Percentiles rank a stretch among this genome's conserved stretches.
These are phyloP conservation scores for Penicillium sp. DNA, from an alignment of 2,329 filamentous ascomycete genomes.

Conservation along the genomic window DNA sequence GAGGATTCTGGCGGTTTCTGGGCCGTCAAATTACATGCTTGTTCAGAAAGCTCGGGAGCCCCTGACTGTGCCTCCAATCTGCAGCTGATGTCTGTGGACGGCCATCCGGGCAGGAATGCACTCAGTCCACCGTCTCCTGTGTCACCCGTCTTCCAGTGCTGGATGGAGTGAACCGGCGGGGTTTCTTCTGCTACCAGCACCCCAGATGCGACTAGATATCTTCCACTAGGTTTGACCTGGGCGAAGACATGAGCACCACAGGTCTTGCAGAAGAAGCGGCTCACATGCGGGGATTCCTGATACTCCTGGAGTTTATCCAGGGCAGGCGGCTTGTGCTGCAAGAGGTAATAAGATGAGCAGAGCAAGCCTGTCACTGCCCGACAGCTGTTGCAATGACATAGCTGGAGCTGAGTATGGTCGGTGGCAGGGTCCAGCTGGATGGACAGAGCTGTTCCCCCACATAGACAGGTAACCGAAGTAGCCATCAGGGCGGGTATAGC, in stretches of 20 bases:
- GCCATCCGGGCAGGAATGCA: slow-evolving; percentile 27
- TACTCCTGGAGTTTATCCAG: slow-evolving; percentile 47
- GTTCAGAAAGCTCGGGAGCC: not conserved
- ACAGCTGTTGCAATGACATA: slow-evolving; percentile 59
- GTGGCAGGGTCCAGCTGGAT: slow-evolving; percentile 26
- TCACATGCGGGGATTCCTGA: slow-evolving; percentile 44
- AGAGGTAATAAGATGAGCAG: slow-evolving; percentile 46
- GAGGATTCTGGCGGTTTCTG: not conserved
- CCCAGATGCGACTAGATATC: slow-evolving; percentile 40
- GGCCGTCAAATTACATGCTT: not conserved
- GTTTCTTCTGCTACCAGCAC: slow-evolving; percentile 26
- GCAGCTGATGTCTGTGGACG: slow-evolving; percentile 19
- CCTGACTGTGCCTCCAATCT: slow-evolving; percentile 19
- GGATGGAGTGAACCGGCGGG: slow-evolving; percentile 22
- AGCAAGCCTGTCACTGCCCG: slow-evolving; percentile 53
- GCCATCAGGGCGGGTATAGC: slow-evolving; percentile 13
- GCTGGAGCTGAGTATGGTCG: slow-evolving; percentile 28
- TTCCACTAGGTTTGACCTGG: slow-evolving; percentile 24
- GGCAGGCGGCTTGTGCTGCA: slow-evolving; percentile 39
- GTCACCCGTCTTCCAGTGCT: slow-evolving; percentile 32
- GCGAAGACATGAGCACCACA: slow-evolving; percentile 53
- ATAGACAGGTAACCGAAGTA: slow-evolving; percentile 33
- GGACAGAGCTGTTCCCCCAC: slow-evolving; percentile 27
- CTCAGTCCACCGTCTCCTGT: slow-evolving; percentile 35
- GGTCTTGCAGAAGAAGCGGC: slow-evolving; percentile 53